Percentiles rank a stretch among this genome's conserved stretches.
Evolutionary conservation across 176 grass and related monocot genomes (phyloP).

Genomic region (Zoysia japonica): DNA sequence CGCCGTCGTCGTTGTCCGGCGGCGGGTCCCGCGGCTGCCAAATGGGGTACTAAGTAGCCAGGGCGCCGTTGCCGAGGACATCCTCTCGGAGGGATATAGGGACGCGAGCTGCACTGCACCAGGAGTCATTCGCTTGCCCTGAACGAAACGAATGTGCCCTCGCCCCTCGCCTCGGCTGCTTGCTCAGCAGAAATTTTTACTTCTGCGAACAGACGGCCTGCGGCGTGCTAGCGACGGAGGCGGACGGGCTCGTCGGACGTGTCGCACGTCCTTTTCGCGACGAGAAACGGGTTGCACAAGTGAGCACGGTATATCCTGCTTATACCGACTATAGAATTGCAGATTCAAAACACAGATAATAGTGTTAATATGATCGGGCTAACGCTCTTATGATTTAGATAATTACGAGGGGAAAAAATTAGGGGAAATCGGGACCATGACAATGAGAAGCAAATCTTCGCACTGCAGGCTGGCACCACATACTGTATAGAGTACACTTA

Average conservation of each 20-base stretch:
- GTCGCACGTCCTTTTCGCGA: constrained; percentile 9
- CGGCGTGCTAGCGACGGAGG: not conserved
- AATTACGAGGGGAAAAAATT: too few relatives aligned
- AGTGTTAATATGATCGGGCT: too few relatives aligned
- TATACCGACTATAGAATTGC: not conserved
- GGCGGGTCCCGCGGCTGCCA: constrained; percentile 1
- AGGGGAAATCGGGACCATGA: too few relatives aligned
- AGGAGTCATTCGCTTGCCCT: not conserved
- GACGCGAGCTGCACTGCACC: constrained; percentile 12
- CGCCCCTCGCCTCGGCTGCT: constrained; percentile 8
- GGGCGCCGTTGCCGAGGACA: not conserved
- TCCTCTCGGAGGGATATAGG: constrained; percentile 22
- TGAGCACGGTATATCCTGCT: not conserved
- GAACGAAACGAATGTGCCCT: not conserved
- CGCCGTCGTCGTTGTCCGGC: not conserved
- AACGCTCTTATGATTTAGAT: too few relatives aligned
- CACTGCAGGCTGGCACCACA: not conserved
- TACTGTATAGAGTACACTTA: not conserved
- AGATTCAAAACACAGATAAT: too few relatives aligned
- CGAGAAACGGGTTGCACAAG: not conserved
- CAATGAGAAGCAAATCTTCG: too few relatives aligned
- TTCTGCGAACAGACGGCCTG: not conserved
- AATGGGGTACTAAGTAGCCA: not conserved
- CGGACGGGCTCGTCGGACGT: constrained; percentile 18
- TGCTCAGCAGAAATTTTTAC: not conserved